Conservation (phyloP, 805 yeast genomes). For the Lachancea nothofagi region DNA sequence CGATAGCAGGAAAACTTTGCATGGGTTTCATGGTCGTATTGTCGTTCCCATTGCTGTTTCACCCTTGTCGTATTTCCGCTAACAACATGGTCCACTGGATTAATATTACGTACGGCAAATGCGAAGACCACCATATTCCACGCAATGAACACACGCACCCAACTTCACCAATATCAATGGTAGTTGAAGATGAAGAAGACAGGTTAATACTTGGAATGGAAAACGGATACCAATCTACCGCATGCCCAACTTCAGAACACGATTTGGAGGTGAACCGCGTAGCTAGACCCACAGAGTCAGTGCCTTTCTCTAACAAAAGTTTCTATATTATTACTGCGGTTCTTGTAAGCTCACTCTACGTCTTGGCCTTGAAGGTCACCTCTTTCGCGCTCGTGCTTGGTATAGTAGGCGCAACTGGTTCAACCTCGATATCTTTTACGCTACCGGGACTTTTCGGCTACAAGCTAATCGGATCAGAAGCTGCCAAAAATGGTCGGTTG, state of each 20-base stretch:
- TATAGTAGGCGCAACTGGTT: constrained; percentile 88
- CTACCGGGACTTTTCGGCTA: constrained; percentile 86
- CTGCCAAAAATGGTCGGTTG: constrained; percentile 27
- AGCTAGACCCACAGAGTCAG: constrained; percentile 2
- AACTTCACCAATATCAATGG: constrained; percentile 8
- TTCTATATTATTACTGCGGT: constrained; percentile 39
- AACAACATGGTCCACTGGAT: constrained; percentile 58
- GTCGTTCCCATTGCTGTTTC: constrained; percentile 74
- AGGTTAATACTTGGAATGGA: constrained; percentile 7
- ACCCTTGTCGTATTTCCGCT: constrained; percentile 70
- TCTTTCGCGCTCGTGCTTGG: constrained; percentile 81
- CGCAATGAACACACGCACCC: constrained; percentile 3
- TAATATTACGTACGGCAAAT: constrained; percentile 17
- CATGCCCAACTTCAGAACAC: constrained; percentile 8
- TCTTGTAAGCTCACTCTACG: constrained; percentile 47
- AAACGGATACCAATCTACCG: constrained; percentile 1
- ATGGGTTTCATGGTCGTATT: constrained; percentile 69
- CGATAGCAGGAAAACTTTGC: constrained; percentile 52
- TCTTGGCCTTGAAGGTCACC: constrained; percentile 56
- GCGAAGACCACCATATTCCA: constrained; percentile 3
- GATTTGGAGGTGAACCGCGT: constrained; percentile 9
- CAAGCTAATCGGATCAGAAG: constrained; percentile 47
- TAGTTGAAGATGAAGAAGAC: constrained; percentile 12
- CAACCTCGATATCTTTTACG: constrained; percentile 85
- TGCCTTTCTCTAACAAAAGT: constrained; percentile 20